phyloP scores from a whole-genome alignment of 352 stramenopile species.

The Peronospora destructor region DNA sequence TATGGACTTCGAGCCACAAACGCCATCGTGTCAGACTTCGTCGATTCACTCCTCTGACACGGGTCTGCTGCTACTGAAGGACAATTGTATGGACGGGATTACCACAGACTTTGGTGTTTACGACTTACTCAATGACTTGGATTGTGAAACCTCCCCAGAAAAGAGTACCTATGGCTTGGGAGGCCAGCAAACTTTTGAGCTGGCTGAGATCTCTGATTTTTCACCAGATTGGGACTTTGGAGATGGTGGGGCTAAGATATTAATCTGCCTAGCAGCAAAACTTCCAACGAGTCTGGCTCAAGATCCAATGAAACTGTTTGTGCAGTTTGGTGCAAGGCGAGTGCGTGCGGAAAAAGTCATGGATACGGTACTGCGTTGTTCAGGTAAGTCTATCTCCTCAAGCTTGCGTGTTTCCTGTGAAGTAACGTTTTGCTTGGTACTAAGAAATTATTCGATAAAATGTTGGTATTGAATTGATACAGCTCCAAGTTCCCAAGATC shows the following conservation, averaged over 20 bases:
- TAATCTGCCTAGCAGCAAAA: constrained; percentile 65
- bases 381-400: constrained; percentile 35
- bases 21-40: constrained; percentile 4
- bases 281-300: constrained; percentile 23
- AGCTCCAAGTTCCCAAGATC: constrained; percentile 39
- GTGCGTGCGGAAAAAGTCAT: constrained; percentile 57
- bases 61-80: constrained; percentile 26
- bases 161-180: constrained; percentile 7
- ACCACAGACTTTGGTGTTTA: constrained; percentile 22
- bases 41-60: constrained; percentile 18
- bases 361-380: constrained; percentile 67
- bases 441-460: neutral
- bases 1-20: constrained; percentile 35
- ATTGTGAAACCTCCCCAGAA: constrained; percentile 1
- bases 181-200: constrained; percentile 27
- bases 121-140: constrained; percentile 29
- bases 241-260: constrained; percentile 67
- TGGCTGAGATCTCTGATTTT: constrained; percentile 68
- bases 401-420: neutral
- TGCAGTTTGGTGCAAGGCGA: constrained; percentile 58
- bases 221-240: constrained; percentile 80
- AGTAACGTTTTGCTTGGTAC: neutral
- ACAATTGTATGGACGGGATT: constrained; percentile 28
- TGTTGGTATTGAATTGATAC: neutral
- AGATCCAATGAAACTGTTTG: constrained; percentile 41